Evolutionary conservation across 345 rosid genomes (phyloP), one percentile per base, ranked within the genome.

Genomic region (Eucalyptus leucophloia): DNA sequence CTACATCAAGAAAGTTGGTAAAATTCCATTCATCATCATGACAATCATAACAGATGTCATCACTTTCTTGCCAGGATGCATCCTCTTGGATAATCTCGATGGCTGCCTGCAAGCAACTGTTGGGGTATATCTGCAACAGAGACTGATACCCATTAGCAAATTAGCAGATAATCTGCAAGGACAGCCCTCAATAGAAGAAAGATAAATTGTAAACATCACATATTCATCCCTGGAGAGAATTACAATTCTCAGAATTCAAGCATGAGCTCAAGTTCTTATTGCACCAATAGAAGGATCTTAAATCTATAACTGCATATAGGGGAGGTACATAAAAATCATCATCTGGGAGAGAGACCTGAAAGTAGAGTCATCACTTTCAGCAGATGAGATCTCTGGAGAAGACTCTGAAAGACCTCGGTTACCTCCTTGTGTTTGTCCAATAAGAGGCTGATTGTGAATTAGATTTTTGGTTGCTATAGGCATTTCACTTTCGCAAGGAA

Each of bases 1-100:
- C 99, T 91, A 94, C 87, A 91, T 96, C 98, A 67, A 94, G 90
- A 90, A 98, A 97, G 91, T 93, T 90, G 86, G 96, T 91, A 90
- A 95, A 95, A 91, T 92, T 94, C 90, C 95, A 95, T 58, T 91
- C 94, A 7, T 93, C 96, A 19, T 92, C 98, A 83, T 93, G 91
- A 87, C 91, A 95, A 51, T 93, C 93, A 90, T 85, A 89, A 90
- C 94, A 96, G 30, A 92, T 90, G 89, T 89, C 92, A 92, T 94
- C 93, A 21, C 91, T 91, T 86, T 93, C 97, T 26, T 90, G 88
- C 77, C 89, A 92, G 58, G 58, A 53, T 86, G 90, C 90, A 13
- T 92, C 95, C 89, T 92, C 91, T 53, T 87, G 94, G 34, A 88
- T 81, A 60, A 92, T 96, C 87, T 93, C 19, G 94, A 89, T 67